A percentile compares a stretch with the other conserved stretches of the same genome.
Evolutionary conservation across 2,329 filamentous ascomycete genomes (phyloP).

Genomic region (Botrytis galanthina): DNA sequence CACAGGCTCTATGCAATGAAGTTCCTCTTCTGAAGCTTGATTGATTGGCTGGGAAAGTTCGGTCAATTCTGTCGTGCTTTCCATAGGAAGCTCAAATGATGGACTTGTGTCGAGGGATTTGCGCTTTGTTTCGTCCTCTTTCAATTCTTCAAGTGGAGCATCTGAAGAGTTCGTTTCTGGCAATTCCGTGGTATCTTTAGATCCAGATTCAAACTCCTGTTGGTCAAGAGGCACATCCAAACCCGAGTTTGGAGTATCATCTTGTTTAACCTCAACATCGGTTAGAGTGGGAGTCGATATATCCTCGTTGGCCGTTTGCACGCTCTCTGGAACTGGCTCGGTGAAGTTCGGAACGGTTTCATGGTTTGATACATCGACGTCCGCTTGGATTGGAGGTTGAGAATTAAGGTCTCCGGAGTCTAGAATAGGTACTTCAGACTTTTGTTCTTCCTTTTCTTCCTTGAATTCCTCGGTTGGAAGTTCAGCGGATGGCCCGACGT

Average conservation of each 20-base stretch:
- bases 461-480: conserved; percentile 29
- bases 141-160: conserved; percentile 19
- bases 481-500: neutral
- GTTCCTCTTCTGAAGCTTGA: conserved; percentile 2
- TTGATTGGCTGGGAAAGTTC: neutral
- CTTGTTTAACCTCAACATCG: neutral
- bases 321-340: neutral
- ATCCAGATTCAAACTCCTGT: neutral
- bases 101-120: conserved; percentile 19
- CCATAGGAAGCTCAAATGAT: neutral
- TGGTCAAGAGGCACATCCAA: neutral
- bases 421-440: conserved; percentile 24
- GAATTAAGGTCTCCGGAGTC: neutral
- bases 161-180: neutral
- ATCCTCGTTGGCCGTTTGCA: neutral
- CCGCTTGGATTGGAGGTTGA: neutral
- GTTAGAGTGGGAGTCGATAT: neutral
- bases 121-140: conserved; percentile 28
- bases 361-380: conserved; percentile 15
- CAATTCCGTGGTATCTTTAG: neutral
- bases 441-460: conserved; percentile 31
- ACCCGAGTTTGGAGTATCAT: neutral
- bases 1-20: neutral
- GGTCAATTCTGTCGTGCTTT: neutral
- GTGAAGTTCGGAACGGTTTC: neutral